phyloP scores from a whole-genome alignment of 805 yeast genomes.

The Yarrowia sp. region DNA sequence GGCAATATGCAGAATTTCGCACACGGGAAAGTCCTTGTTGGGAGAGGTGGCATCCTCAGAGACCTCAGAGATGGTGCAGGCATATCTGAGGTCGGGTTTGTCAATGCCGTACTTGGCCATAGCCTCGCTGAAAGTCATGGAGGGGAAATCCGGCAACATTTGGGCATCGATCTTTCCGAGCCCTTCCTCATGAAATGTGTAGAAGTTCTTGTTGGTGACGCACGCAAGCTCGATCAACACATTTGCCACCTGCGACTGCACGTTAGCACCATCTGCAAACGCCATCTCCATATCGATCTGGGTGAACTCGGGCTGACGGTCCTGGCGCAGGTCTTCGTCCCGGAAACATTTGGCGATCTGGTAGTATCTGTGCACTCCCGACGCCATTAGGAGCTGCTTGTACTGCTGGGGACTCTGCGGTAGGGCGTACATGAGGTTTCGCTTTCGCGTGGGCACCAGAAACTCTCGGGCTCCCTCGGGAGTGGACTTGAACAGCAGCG shows the following conservation, averaged over 20 bases:
- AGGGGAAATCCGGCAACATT: conserved; percentile 25
- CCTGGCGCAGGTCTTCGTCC: conserved; percentile 92
- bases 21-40: conserved; percentile 55
- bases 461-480: conserved; percentile 99
- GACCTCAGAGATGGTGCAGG: conserved; percentile 48
- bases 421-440: conserved; percentile 69
- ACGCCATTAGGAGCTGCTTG: conserved; percentile 84
- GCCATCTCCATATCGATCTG: conserved; percentile 96
- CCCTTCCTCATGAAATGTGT: conserved; percentile 36
- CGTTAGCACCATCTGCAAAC: conserved; percentile 67
- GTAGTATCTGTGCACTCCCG: conserved; percentile 81
- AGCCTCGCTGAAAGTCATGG: conserved; percentile 64
- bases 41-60: conserved; percentile 39
- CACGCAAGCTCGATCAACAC: too few species aligned
- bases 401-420: conserved; percentile 99
- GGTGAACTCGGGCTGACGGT: conserved; percentile 96
- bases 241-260: too few species aligned
- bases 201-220: conserved; percentile 36
- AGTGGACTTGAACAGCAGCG: conserved; percentile 87
- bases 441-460: conserved; percentile 70
- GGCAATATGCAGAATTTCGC: conserved; percentile 49
- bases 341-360: conserved; percentile 94
- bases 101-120: conserved; percentile 82
- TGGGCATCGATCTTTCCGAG: background rate
- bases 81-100: conserved; percentile 79